Evolutionary conservation across 805 yeast genomes (phyloP).

Genomic region (Tetrapisispora nanseiensis): DNA sequence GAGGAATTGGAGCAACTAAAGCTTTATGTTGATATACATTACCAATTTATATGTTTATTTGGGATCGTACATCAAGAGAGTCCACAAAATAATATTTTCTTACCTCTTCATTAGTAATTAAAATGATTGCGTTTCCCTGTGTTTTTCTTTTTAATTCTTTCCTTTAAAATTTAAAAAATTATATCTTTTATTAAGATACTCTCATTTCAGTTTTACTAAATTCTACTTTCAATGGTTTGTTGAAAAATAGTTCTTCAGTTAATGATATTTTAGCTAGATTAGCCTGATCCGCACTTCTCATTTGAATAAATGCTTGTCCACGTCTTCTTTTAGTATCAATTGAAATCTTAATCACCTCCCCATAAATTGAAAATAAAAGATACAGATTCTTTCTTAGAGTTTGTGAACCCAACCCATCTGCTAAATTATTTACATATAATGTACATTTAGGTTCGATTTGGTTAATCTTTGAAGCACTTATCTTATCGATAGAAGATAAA

Average conservation of each 20-base stretch:
- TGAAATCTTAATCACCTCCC: conserved; percentile 50
- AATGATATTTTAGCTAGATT: conserved; percentile 39
- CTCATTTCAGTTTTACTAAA: conserved; percentile 28
- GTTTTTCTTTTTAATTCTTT: not conserved
- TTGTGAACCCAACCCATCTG: conserved; percentile 19
- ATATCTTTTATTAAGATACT: not conserved
- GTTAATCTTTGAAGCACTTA: not conserved
- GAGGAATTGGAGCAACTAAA: too few species aligned
- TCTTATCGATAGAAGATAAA: not conserved
- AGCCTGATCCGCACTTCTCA: conserved; percentile 42
- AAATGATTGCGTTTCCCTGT: not conserved
- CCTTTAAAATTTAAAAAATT: not conserved
- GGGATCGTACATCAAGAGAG: too few species aligned
- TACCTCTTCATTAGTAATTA: too few species aligned
- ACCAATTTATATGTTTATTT: too few species aligned
- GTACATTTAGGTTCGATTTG: conserved; percentile 33
- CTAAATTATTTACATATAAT: conserved; percentile 46
- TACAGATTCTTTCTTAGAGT: conserved; percentile 45
- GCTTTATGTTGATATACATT: too few species aligned
- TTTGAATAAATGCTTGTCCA: conserved; percentile 60
- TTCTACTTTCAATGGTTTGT: conserved; percentile 38
- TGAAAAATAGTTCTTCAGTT: conserved; percentile 43
- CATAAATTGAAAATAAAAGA: conserved; percentile 50
- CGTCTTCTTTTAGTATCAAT: conserved; percentile 37
- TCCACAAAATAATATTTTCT: too few species aligned